Evolutionary conservation across 441 rosid species (phyloP).

Genomic region (Eutrema salsugineum): DNA sequence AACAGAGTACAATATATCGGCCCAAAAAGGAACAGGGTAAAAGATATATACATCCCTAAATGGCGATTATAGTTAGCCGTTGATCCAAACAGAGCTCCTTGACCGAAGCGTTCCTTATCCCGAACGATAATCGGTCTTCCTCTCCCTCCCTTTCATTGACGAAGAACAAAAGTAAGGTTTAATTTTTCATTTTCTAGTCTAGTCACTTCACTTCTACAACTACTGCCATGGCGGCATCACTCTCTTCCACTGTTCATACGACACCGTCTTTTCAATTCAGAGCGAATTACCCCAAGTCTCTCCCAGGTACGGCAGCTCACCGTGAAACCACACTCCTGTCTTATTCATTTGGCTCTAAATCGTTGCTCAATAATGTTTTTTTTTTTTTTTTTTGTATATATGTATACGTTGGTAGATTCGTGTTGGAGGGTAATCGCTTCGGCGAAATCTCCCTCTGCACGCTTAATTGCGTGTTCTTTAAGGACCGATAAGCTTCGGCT

Average conservation of each 20-base stretch:
- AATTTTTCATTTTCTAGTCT: not conserved
- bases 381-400: not conserved
- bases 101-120: slow-evolving; percentile 26
- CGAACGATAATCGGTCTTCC: not conserved
- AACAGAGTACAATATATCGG: not conserved
- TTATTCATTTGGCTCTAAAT: not conserved
- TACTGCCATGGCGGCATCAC: slow-evolving; percentile 45
- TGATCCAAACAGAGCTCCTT: not conserved
- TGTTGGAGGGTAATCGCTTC: slow-evolving; percentile 16
- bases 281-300: slow-evolving; percentile 35
- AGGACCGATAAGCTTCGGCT: slow-evolving; percentile 33
- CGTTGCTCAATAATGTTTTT: not conserved
- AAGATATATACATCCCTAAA: too few relatives aligned
- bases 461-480: slow-evolving; percentile 26
- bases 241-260: slow-evolving; percentile 30
- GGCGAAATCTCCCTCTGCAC: slow-evolving; percentile 18
- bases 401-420: slow-evolving; percentile 33
- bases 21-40: not conserved
- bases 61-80: not conserved
- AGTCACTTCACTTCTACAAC: not conserved
- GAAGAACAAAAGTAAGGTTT: not conserved
- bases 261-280: slow-evolving; percentile 32
- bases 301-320: slow-evolving; percentile 34
- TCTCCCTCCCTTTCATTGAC: slow-evolving; percentile 9
- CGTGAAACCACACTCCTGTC: not conserved